These are phyloP conservation scores for Geosmithia putterillii DNA, from an alignment of 2,329 filamentous ascomycete species.

Conservation along the genomic window DNA sequence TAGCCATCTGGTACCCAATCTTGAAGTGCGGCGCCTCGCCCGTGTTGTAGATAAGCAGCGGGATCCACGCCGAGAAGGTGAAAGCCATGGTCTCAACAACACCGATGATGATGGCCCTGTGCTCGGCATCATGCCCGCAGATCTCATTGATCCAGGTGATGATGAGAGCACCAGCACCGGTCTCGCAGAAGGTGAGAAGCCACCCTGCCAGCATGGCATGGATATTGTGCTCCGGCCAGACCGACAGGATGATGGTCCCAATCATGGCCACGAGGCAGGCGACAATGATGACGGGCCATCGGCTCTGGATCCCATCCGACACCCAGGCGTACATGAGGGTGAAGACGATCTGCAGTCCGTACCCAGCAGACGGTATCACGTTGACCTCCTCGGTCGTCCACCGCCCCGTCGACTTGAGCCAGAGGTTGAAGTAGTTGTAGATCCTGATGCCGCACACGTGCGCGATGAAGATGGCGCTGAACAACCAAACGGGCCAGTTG, in stretches of 20 bases:
- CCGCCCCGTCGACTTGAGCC: slow-evolving; percentile 16
- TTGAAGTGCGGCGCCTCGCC: slow-evolving; percentile 24
- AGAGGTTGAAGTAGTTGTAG: slow-evolving; percentile 20
- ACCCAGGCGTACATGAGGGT: slow-evolving; percentile 44
- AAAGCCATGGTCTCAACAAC: slow-evolving; percentile 33
- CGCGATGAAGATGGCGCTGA: slow-evolving; percentile 18
- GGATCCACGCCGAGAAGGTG: slow-evolving; percentile 30
- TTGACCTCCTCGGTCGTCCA: slow-evolving; percentile 31
- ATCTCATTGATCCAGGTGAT: slow-evolving; percentile 36
- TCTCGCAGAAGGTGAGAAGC: slow-evolving; percentile 21
- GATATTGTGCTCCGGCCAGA: slow-evolving; percentile 19
- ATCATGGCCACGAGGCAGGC: slow-evolving; percentile 24
- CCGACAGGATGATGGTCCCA: slow-evolving; percentile 19
- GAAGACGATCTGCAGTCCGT: slow-evolving; percentile 25
- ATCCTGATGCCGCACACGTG: slow-evolving; percentile 20
- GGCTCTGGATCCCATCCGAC: slow-evolving; percentile 36
- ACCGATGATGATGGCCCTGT: slow-evolving; percentile 33
- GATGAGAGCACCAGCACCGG: slow-evolving; percentile 19
- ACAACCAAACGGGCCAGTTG: slow-evolving; percentile 17
- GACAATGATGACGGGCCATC: slow-evolving; percentile 41
- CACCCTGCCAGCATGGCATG: slow-evolving; percentile 21
- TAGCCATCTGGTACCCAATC: slow-evolving; percentile 20
- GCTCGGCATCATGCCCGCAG: slow-evolving; percentile 30
- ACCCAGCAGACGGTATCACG: slow-evolving; percentile 30
- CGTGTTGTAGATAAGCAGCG: slow-evolving; percentile 21